Evolutionary conservation across 2,329 filamentous ascomycete genomes (phyloP), one percentile per base, ranked within the genome.

Genomic region (Fusarium coicis): DNA sequence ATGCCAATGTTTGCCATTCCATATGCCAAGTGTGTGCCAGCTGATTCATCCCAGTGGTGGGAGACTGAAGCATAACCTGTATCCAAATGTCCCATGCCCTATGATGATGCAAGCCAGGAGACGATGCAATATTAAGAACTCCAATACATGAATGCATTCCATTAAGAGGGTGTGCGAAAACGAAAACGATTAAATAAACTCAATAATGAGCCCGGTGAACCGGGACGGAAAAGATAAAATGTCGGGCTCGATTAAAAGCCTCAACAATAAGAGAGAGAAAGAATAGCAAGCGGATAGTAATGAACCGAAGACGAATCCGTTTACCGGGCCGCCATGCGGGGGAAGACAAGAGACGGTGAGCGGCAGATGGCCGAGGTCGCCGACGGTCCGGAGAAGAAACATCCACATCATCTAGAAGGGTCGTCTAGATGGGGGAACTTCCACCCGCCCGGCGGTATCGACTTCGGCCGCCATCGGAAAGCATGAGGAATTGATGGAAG

Each of bases 401-500:
- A 46, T 26, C 66, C 63, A 68, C 71, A 65, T 42, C 49, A 60
- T 34, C 39, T 40, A 47, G 40, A 62, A 46, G 34, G 21, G 43
- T 52, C 52, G 23, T 68, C 55, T 50, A 39, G 44, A 69, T 52
- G 50, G 44, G 50, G 46, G 43, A 61, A 23, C 36, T 73, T 74
- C 74, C 74, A 68, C 66, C 59, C 52, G 61, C 53, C 72, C 73
- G 70, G 65, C 23, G 39, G 16, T 19, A 46, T 40, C 7, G 28
- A 19, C 8, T 52, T 76, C 72, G 74, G 70, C 61, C 66, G 57
- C 55, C 43, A 60, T 75, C 74, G 75, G 74, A 63, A 76, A 36
- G n/a, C 46, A 47, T 52, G 55, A 28, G 10, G 23, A 42, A 53
- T 56, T 58, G 40, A 63, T 72, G 8, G 15, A 21, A 39, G 23